A percentile compares a stretch with the other conserved stretches of the same genome.
These are phyloP conservation scores for Cardiospermum halicacabum DNA, from an alignment of 345 rosid species.

Conservation along the genomic window DNA sequence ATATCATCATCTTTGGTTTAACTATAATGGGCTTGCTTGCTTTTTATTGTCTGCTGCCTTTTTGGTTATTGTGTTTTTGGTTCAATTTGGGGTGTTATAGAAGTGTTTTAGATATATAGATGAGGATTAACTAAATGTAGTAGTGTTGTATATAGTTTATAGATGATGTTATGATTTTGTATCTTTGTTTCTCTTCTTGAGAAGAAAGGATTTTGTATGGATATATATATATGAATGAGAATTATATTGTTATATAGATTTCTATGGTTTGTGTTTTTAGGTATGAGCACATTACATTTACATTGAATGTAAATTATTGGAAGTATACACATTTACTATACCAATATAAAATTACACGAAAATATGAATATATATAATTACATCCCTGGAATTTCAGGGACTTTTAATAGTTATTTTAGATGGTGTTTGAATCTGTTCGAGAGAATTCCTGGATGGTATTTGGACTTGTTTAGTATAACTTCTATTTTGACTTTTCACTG, in stretches of 20 bases:
- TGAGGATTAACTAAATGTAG: conserved; percentile 11
- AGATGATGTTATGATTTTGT: conserved; percentile 3
- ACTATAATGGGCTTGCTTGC: conserved; percentile 15
- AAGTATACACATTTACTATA: too few species aligned
- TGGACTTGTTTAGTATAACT: too few species aligned
- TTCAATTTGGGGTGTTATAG: neutral
- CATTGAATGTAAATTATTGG: too few species aligned
- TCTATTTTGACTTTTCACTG: too few species aligned
- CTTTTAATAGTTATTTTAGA: too few species aligned
- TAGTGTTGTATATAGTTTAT: conserved; percentile 12
- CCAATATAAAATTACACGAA: too few species aligned
- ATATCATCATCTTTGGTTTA: neutral
- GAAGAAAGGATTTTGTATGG: neutral
- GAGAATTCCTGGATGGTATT: too few species aligned
- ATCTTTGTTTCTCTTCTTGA: neutral
- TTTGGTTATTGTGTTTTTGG: neutral
- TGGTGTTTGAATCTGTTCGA: too few species aligned
- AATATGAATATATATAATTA: too few species aligned
- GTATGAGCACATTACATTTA: too few species aligned
- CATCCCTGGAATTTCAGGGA: too few species aligned
- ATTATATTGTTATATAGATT: neutral
- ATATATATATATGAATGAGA: neutral
- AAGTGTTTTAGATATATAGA: neutral
- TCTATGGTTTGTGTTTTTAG: too few species aligned
- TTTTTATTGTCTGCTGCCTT: conserved; percentile 4